These are phyloP conservation scores for Cryphonectria radicalis DNA, from an alignment of 2,329 filamentous ascomycete genomes.

Conservation along the genomic window DNA sequence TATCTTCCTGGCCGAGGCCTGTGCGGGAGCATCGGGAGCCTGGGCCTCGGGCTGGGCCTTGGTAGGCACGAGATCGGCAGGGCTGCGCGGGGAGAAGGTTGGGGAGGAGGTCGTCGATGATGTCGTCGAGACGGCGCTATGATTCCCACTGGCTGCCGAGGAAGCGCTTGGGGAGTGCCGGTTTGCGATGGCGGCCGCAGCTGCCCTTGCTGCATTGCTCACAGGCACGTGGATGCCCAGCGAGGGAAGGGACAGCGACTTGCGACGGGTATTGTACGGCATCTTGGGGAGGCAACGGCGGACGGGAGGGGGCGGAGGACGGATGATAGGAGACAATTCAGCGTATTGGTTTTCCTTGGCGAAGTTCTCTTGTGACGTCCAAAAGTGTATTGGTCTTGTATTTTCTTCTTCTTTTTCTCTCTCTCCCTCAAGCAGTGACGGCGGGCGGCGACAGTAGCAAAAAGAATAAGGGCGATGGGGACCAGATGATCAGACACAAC, in stretches of 20 bases:
- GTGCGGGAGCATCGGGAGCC: conserved; percentile 34
- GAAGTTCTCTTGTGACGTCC: not conserved
- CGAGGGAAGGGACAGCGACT: conserved; percentile 90
- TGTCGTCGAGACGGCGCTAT: conserved; percentile 31
- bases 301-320: not conserved
- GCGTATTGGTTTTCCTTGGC: not conserved
- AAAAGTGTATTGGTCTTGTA: not conserved
- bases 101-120: conserved; percentile 37
- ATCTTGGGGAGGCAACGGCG: conserved; percentile 52
- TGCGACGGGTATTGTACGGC: conserved; percentile 96
- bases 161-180: conserved; percentile 41
- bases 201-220: conserved; percentile 62
- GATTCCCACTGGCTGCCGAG: conserved; percentile 34
- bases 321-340: not conserved
- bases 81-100: conserved; percentile 33
- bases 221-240: conserved; percentile 88
- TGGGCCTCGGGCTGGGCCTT: conserved; percentile 28
- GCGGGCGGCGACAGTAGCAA: not conserved
- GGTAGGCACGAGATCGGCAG: conserved; percentile 8
- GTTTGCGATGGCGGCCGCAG: conserved; percentile 53
- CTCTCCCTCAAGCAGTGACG: not conserved
- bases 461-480: not conserved
- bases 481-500: not conserved
- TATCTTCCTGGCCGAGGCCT: conserved; percentile 63
- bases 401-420: not conserved